Base-by-base conservation (phyloP, 345 rosid species). In the Rhodamnia argentea region DNA sequence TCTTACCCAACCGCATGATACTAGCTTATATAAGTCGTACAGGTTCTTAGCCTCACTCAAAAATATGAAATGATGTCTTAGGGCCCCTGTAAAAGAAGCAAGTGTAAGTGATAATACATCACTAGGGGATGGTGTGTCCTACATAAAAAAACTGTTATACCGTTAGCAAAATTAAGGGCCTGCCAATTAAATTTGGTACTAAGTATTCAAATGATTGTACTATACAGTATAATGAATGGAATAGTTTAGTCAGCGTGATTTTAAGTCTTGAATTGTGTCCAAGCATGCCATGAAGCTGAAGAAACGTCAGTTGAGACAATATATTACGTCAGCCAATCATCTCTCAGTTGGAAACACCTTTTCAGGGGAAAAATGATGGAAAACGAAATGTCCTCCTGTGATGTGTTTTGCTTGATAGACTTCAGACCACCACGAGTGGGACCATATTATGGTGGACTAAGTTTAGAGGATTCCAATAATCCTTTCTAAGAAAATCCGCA, bases 1-100 rank as follows among this genome's bases (percentile, higher is more conserved):
- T 85, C 83, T n/a, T 85, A 85, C 50, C 86, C 86, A 18, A 85
- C 82, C 53, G 84, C 53, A 51, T 83, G 86, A 84, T 58, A 37
- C 40, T 13, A 70, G 22, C 81, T 20, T 9, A 70, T 18, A 70
- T 40, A 70, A 20, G 20, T 32, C 78, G 6, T 22, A 37, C 26
- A 32, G 78, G 81, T 40, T 18, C 47, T 70, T 70, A 70, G 81
- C 47, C 81, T 70, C 81, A 18, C 47, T 32, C 0, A 10, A 37
- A 37, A 70, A 44, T 70, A 5, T 70, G 23, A 29, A 64, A 29
- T 64, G 81, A 70, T 32, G 81, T 18, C 47, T 37, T 18, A 70
- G 81, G 14, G 47, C 37, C 47, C 37, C 26, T 70, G 81, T 70
- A 70, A 70, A 64, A 18, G 47, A 70, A 70, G 47, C 81, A 70